Evolutionary conservation across 1,284 basidiomycete species (phyloP), one percentile per base, ranked within the genome.

Genomic region (Amylostereum areolatum): DNA sequence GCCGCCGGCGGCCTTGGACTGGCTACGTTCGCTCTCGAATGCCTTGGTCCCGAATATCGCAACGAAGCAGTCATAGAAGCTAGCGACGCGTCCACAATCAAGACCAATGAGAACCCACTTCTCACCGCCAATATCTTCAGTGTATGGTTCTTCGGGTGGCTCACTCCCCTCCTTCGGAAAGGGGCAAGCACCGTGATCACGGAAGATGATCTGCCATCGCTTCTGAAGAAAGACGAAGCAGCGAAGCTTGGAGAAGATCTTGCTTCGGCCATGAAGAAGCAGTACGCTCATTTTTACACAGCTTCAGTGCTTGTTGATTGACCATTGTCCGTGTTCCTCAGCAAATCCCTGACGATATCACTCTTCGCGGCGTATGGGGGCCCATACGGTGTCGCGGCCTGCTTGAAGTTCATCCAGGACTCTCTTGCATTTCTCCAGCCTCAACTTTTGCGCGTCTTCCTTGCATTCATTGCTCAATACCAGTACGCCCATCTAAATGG

Each of bases 361-460:
- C 72, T 97, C 11, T 81, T 82, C 51, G 60, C 78, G 3, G 80
- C 92, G 0, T 98, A 90, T 59, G 95, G 95, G 0, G 72, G 77
- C 0, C 85, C 89, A 0, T 97, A 89, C 60, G 65, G 81, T 2
- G 60, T 81, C 24, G 94, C 92, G 0, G 74, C 72, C 0, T 45
- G 69, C 24, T 70, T 92, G 47, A 95, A 97, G 69, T 57, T 89
- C 10, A 44, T 80, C 0, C 92, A 95, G 65, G 95, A 98, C 63
- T 68, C 71, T 40, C 70, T 96, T 10, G 81, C 82, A 0, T 98
- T 98, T 67, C 65, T 85, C 2, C 95, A 97, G 63, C 96, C 96
- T 0, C 89, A 97, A 64, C 73, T 98, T 1, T 78, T 99, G 28
- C 81, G 89, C 12, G 75, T 81, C 58, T 73, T 99, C 6, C 73